Evolutionary conservation across 345 rosid genomes (phyloP), one percentile per base, ranked within the genome.

Genomic region (Euclidium syriacum): DNA sequence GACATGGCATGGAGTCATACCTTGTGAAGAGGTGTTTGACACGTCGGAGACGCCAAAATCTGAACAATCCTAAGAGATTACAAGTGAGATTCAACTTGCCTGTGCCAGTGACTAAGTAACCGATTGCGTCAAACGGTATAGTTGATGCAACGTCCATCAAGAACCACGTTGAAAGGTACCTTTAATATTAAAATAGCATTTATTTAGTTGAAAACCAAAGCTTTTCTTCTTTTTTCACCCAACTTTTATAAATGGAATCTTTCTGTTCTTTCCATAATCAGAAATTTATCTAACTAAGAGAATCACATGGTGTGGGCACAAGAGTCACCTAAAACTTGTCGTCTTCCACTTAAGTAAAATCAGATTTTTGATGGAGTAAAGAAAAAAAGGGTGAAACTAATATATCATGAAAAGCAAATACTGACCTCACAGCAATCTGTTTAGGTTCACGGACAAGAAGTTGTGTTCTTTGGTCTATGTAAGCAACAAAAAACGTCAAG

Each of bases 61-160:
- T 73, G 62, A 92, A 87, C 44, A 92, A 58, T 10, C 87, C 87
- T 10, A 92, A 57, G 52, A 89, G 71, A 46, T 78, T 76, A 67
- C 76, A 91, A 55, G 88, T 67, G 66, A 83, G 58, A 10, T 67
- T 77, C 40, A 72, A 36, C 46, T 72, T 81, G 23, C 43, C 35
- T 43, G 81, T 71, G 36, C 91, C 95, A 0, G 90, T 80, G 81
- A 87, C 49, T 62, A 82, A 65, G 70, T 79, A 80, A 22, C 78
- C 88, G 5, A 89, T n/a, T 55, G 75, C 62, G 39, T 81, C 94
- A 63, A 80, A 92, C 17, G 98, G 98, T 41, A 89, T 59, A 4
- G 97, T 92, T 15, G 98, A 92, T 56, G 91, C 96, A 73, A 89
- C 88, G 57, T 92, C 98, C 97, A 92, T 87, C 73, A 89, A 41